Percentiles rank a stretch among this genome's conserved stretches.
These are phyloP conservation scores for Hymenoscyphus fructigenus DNA, from an alignment of 2,329 filamentous ascomycete species.

Conservation along the genomic window DNA sequence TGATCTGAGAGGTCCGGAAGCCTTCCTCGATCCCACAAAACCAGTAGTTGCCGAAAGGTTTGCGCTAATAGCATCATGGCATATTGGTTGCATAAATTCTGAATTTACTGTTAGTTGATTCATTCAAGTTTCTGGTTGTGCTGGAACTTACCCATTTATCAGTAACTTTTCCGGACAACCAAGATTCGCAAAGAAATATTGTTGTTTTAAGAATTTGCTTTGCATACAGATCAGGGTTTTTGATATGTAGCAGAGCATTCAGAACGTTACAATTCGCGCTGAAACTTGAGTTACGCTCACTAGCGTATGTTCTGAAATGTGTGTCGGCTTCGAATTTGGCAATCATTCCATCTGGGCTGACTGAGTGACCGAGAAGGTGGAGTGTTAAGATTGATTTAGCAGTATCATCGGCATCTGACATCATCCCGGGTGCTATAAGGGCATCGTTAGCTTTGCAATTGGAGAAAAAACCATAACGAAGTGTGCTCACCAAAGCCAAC, in stretches of 20 bases:
- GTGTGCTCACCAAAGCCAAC: slow-evolving; percentile 1
- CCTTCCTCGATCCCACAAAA: too few relatives aligned
- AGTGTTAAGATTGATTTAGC: not conserved
- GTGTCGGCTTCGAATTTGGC: not conserved
- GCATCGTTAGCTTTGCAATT: not conserved
- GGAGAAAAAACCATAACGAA: too few relatives aligned
- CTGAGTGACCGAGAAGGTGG: not conserved
- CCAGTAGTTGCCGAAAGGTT: too few relatives aligned
- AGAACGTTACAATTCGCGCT: slow-evolving; percentile 14
- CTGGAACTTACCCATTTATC: too few relatives aligned
- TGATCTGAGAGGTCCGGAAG: not conserved
- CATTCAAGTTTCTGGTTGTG: too few relatives aligned
- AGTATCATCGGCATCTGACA: slow-evolving; percentile 11
- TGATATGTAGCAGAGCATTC: not conserved
- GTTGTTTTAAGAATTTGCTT: too few relatives aligned
- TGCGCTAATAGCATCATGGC: too few relatives aligned
- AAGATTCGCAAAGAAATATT: not conserved
- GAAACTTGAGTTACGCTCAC: slow-evolving; percentile 8
- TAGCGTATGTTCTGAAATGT: slow-evolving; percentile 5
- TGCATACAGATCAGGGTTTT: too few relatives aligned
- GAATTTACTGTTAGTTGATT: too few relatives aligned
- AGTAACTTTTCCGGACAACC: not conserved
- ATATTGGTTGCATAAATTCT: too few relatives aligned
- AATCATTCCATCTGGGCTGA: not conserved
- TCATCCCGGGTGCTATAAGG: too few relatives aligned